A percentile compares a stretch with the other conserved stretches of the same genome.
Evolutionary conservation across 1,284 basidiomycete species (phyloP).

Genomic region (Inonotus obliquus): DNA sequence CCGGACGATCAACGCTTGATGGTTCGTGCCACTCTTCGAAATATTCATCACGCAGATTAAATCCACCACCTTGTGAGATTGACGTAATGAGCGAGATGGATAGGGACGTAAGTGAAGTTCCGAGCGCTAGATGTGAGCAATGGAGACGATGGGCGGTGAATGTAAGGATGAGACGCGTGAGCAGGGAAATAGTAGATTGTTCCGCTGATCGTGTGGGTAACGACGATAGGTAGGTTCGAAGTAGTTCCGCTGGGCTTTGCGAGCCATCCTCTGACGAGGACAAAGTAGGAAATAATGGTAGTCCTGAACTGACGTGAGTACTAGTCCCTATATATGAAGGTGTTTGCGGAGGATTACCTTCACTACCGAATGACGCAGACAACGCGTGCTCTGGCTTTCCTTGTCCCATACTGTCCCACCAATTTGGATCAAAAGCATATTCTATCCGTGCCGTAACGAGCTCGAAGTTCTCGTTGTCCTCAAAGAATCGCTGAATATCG

Average conservation of each 20-base stretch:
- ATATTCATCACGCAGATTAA: constrained; percentile 67
- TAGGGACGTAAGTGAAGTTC: constrained; percentile 76
- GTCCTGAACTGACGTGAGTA: constrained; percentile 1
- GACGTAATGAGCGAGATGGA: constrained; percentile 74
- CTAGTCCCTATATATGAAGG: not conserved
- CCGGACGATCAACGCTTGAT: constrained; percentile 21
- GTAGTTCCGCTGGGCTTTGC: constrained; percentile 32
- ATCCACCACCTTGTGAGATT: constrained; percentile 78
- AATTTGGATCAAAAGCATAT: constrained; percentile 63
- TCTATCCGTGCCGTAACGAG: constrained; percentile 62
- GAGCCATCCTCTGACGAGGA: not conserved
- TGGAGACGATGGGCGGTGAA: constrained; percentile 53
- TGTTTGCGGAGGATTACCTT: constrained; percentile 44
- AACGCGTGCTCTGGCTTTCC: constrained; percentile 27
- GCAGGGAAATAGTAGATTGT: constrained; percentile 53
- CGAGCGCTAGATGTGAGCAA: constrained; percentile 76
- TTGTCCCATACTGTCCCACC: constrained; percentile 53
- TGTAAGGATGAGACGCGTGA: constrained; percentile 68
- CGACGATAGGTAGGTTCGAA: constrained; percentile 59
- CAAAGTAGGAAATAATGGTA: not conserved
- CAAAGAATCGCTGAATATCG: constrained; percentile 43
- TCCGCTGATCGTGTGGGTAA: constrained; percentile 78
- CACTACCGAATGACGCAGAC: constrained; percentile 43
- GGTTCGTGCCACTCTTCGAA: constrained; percentile 56
- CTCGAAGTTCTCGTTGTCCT: constrained; percentile 45